Percentiles rank a stretch among this genome's conserved stretches.
Conservation (phyloP, 208 protist genomes). For the Herpetomonas muscarum region DNA sequence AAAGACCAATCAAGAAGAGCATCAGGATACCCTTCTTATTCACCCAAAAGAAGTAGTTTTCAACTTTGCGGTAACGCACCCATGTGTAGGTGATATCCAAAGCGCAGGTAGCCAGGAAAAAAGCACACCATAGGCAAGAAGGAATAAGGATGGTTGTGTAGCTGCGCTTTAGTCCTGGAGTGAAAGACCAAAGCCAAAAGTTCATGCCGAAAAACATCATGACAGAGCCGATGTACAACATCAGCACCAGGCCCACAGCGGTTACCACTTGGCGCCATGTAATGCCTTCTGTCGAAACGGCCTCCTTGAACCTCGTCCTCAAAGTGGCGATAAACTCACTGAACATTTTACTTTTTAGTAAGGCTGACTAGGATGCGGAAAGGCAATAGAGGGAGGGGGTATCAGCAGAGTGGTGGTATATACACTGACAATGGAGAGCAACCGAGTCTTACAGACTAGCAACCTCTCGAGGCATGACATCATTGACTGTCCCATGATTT, state of each 20-base stretch:
- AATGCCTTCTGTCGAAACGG: background rate
- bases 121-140: slow-evolving; percentile 21
- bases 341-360: no score
- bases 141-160: slow-evolving; percentile 33
- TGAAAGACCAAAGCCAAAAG: slow-evolving; percentile 51
- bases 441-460: no score
- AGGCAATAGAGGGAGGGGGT: no score
- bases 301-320: background rate
- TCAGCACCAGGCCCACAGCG: slow-evolving; percentile 15
- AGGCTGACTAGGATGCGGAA: no score
- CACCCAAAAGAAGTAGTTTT: slow-evolving; percentile 29
- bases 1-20: slow-evolving; percentile 33
- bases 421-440: no score
- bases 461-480: no score
- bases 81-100: slow-evolving; percentile 5
- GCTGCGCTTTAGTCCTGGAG: slow-evolving; percentile 23
- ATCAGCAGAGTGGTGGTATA: no score
- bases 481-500: no score
- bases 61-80: background rate
- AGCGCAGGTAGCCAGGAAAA: slow-evolving; percentile 14
- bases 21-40: slow-evolving; percentile 20
- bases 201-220: slow-evolving; percentile 52
- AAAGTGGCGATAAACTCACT: background rate
- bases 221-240: slow-evolving; percentile 25
- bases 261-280: slow-evolving; percentile 8